Base-by-base conservation (phyloP, 495 filamentous ascomycete genomes). In the Astrothelium macrocarpum region DNA sequence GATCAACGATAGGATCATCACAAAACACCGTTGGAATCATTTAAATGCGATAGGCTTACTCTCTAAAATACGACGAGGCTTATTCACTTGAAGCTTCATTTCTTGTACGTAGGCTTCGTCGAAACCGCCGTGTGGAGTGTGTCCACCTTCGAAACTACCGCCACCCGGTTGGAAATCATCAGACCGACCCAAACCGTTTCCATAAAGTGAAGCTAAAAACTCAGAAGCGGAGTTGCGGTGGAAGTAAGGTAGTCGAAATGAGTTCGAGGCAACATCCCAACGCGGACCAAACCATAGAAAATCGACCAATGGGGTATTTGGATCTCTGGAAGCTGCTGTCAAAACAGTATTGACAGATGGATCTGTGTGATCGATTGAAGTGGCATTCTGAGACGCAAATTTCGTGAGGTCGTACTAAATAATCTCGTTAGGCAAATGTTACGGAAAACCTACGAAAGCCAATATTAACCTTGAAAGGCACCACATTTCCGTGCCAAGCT, bases 131-230 rank as follows among this genome's bases (percentile, higher is more conserved):
- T 39, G 36, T 39, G 36, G 36, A 7, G 36, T 39, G 36, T 39
- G 36, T 39, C 36, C 36, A 16, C 36, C 36, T 16, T 39, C 36
- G 36, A 85, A 81, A 20, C 79, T 81, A 42, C 83, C 75, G 29
- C 82, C 80, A 18, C 82, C 83, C 0, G 80, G 78, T 66, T 78
- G 75, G 63, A 91, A 91, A 28, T 77, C 79, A 34, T 79, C 77
- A n/a, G 76, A 76, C 34, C 81, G 80, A 10, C 81, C 83, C 61
- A 76, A 78, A 65, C 81, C 81, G 0, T 76, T 77, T 49, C 81
- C 81, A 65, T 83, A 81, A 67, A 82, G 78, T 9, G 80, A 72
- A 32, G 79, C 79, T 77, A 81, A 79, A 34, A 81, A 69, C 65
- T 82, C 80, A 16, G 78, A 76, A 28, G 76, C 77, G 34, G 72